A percentile compares a stretch with the other conserved stretches of the same genome.
phyloP scores from a whole-genome alignment of 164 flowering plant genomes.

The Buxus sempervirens region DNA sequence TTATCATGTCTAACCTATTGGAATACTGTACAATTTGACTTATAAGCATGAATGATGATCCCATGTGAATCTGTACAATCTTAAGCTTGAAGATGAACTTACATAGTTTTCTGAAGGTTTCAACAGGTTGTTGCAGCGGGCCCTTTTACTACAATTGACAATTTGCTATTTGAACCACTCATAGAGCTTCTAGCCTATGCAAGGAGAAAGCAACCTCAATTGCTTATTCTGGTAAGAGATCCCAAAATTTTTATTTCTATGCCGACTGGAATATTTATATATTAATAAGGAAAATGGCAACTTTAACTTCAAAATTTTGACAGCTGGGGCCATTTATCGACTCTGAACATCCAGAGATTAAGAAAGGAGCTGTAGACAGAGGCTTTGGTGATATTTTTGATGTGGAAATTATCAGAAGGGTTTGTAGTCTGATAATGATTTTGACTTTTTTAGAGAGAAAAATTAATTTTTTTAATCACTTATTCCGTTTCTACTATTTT shows the following conservation, averaged over 20 bases:
- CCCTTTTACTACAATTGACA: constrained; percentile 89
- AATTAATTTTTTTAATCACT: constrained; percentile 2
- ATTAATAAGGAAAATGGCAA: neutral
- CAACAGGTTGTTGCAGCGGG: constrained; percentile 91
- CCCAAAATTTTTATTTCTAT: neutral
- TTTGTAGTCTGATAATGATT: constrained; percentile 18
- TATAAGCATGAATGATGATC: neutral
- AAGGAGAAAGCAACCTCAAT: constrained; percentile 77
- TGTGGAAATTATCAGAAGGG: constrained; percentile 70
- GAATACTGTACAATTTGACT: neutral
- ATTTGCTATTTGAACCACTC: constrained; percentile 87
- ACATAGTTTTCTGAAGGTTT: constrained; percentile 12
- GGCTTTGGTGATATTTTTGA: constrained; percentile 80
- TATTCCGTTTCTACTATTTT: neutral
- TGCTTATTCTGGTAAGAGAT: constrained; percentile 70
- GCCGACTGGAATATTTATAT: constrained; percentile 5
- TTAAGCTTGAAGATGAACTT: neutral
- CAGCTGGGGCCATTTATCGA: constrained; percentile 98
- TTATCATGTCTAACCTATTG: neutral
- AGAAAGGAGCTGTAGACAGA: constrained; percentile 54
- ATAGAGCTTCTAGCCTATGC: constrained; percentile 80
- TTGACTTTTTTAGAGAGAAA: neutral
- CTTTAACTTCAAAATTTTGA: constrained; percentile 15
- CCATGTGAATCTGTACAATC: neutral
- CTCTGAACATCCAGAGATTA: constrained; percentile 90